Conservation (phyloP, 345 rosid species). For the Eucalyptus cladocalyx region DNA sequence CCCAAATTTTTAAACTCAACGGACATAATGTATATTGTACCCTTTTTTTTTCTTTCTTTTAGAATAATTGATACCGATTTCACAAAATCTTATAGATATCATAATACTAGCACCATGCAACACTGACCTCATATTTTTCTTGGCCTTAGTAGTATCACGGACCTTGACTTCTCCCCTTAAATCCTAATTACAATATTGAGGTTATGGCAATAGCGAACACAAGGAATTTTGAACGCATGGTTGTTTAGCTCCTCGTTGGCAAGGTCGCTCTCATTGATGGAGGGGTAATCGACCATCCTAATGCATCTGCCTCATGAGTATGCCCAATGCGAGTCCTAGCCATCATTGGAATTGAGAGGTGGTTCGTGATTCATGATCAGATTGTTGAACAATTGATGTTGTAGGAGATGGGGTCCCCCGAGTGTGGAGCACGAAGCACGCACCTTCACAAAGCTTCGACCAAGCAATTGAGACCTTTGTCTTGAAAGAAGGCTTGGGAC, state of each 20-base stretch:
- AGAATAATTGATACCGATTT: accelerated
- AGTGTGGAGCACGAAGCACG: no score
- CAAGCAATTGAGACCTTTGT: neutral
- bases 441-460: neutral
- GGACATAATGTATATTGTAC: accelerated
- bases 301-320: accelerated
- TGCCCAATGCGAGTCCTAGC: neutral
- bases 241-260: accelerated
- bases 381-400: neutral
- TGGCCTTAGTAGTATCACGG: neutral
- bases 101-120: accelerated
- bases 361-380: neutral
- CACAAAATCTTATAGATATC: no score
- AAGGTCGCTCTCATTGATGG: neutral
- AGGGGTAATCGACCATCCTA: neutral
- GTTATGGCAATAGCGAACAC: no score
- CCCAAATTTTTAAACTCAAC: accelerated
- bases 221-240: no score
- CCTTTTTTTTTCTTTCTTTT: neutral
- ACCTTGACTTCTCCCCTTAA: neutral
- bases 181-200: neutral
- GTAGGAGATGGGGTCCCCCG: neutral
- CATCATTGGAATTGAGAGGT: neutral
- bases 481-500: neutral
- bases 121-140: accelerated